Percentiles rank a stretch among this genome's conserved stretches.
Evolutionary conservation across 208 protist species (phyloP).

Genomic region (Trypanosoma congolense): DNA sequence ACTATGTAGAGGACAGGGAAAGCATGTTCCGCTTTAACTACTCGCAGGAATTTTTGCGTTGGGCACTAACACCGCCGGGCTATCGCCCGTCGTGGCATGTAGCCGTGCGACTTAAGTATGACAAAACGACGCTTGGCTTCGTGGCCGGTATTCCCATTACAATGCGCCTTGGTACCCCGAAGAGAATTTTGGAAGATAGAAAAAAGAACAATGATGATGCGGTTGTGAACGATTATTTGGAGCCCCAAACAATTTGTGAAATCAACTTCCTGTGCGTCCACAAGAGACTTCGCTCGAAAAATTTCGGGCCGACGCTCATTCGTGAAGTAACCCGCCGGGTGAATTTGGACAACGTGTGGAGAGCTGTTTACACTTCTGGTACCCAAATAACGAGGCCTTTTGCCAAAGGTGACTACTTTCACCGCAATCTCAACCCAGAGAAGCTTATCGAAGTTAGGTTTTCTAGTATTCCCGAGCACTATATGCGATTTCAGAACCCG

Average conservation of each 20-base stretch:
- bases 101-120: slow-evolving; percentile 90
- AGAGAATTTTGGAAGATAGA: slow-evolving; percentile 6
- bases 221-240: slow-evolving; percentile 19
- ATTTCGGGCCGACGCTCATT: slow-evolving; percentile 98
- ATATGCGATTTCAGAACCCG: slow-evolving; percentile 77
- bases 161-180: slow-evolving; percentile 67
- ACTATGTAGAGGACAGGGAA: slow-evolving; percentile 99
- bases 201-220: slow-evolving; percentile 1
- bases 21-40: slow-evolving; percentile 99
- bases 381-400: slow-evolving; percentile 96
- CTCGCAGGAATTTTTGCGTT: slow-evolving; percentile 95
- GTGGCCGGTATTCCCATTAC: slow-evolving; percentile 95
- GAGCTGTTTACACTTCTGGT: slow-evolving; percentile 98
- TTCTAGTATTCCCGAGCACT: slow-evolving; percentile 48
- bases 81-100: slow-evolving; percentile 96
- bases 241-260: slow-evolving; percentile 90
- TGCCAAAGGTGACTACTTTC: slow-evolving; percentile 91
- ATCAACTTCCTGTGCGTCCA: slow-evolving; percentile 99
- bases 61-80: slow-evolving; percentile 96
- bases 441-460: slow-evolving; percentile 94
- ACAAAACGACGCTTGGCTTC: slow-evolving; percentile 94
- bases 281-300: slow-evolving; percentile 96
- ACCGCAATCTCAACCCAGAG: slow-evolving; percentile 96
- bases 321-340: slow-evolving; percentile 98
- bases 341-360: slow-evolving; percentile 92